A percentile compares a stretch with the other conserved stretches of the same genome.
Evolutionary conservation across 345 rosid species (phyloP).

Genomic region (Citrus hindsii): DNA sequence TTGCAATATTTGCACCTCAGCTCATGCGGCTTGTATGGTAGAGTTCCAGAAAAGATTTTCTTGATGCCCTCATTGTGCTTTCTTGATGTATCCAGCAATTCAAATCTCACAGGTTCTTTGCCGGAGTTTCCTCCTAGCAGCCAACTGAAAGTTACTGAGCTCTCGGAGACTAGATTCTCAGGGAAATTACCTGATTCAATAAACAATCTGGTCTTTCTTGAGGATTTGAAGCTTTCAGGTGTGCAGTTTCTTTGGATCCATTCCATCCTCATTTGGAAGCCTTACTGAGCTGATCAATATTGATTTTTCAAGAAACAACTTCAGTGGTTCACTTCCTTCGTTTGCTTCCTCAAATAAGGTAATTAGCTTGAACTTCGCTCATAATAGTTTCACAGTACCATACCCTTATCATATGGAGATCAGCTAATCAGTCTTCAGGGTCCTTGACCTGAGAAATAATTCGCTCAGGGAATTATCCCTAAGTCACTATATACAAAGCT

Average conservation of each 20-base stretch:
- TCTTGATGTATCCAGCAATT: not conserved
- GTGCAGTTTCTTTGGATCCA: conserved; percentile 5
- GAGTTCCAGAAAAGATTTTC: not conserved
- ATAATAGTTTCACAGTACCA: not conserved
- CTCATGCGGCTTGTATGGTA: not conserved
- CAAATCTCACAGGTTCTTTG: not conserved
- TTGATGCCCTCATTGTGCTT: not conserved
- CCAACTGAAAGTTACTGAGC: not conserved
- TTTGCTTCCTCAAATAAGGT: conserved; percentile 8
- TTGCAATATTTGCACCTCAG: not conserved
- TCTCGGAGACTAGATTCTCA: conserved; percentile 1
- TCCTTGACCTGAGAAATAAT: not conserved
- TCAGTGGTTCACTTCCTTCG: conserved; percentile 11
- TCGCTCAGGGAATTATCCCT: not conserved
- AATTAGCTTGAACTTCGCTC: not conserved
- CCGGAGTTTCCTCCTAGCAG: conserved; percentile 5
- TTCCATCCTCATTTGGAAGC: conserved; percentile 14
- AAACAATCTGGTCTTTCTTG: conserved; percentile 6
- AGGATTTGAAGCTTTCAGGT: not conserved
- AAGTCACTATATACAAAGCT: not conserved
- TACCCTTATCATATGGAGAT: not conserved
- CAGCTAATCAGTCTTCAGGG: not conserved
- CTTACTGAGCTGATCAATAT: conserved; percentile 7
- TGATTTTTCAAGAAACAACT: conserved; percentile 10
- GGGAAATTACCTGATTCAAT: conserved; percentile 19